Conservation (phyloP, 1,284 basidiomycete species). For the Cryptococcus floricola region DNA sequence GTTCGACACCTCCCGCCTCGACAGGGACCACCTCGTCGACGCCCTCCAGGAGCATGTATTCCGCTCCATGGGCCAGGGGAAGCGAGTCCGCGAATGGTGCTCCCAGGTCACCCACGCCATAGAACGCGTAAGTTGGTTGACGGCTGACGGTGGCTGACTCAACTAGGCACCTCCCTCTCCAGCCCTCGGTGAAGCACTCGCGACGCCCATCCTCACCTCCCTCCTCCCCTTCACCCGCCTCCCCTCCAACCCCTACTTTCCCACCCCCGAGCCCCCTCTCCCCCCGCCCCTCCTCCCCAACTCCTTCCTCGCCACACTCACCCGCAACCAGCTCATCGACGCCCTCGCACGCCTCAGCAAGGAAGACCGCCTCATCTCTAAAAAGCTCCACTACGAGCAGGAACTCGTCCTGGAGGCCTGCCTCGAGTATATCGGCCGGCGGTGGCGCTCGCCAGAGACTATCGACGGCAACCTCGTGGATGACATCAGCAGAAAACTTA, state of each 20-base stretch:
- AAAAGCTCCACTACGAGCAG: constrained; percentile 9
- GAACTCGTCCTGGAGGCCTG: constrained; percentile 24
- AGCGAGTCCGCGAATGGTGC: constrained; percentile 25
- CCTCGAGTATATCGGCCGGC: constrained; percentile 31
- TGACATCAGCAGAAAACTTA: constrained; percentile 25
- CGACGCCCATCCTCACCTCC: constrained; percentile 2
- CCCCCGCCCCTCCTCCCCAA: constrained; percentile 16
- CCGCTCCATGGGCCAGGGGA: constrained; percentile 11
- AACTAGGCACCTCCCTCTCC: not conserved
- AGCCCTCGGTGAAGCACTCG: not conserved
- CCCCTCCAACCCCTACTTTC: constrained; percentile 10
- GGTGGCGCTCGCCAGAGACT: constrained; percentile 19
- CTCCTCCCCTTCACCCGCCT: constrained; percentile 25
- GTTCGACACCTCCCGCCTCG: not conserved
- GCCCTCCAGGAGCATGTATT: constrained; percentile 21
- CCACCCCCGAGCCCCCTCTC: constrained; percentile 10
- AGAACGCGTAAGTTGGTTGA: not conserved
- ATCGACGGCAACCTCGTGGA: constrained; percentile 14
- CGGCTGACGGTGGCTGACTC: not conserved
- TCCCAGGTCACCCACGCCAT: constrained; percentile 12
- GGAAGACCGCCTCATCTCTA: not conserved
- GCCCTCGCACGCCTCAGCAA: constrained; percentile 19
- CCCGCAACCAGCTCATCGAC: constrained; percentile 27
- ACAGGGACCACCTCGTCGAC: constrained; percentile 5
- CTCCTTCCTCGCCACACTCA: constrained; percentile 12